Conservation (phyloP, 2,329 filamentous ascomycete genomes). For the Calonectria hawksworthii region DNA sequence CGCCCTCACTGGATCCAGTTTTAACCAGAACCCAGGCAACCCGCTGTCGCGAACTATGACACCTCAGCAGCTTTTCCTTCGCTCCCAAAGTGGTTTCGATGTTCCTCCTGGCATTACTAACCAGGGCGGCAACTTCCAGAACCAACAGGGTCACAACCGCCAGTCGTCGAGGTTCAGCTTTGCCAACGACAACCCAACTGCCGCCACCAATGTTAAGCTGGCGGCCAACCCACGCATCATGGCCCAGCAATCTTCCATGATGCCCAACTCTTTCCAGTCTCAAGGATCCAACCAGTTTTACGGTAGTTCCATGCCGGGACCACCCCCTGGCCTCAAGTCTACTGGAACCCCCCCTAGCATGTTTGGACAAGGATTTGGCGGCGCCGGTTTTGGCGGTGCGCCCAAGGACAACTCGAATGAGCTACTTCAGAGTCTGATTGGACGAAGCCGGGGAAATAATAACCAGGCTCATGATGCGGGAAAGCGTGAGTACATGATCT, state of each 20-base stretch:
- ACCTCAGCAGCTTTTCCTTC: constrained; percentile 81
- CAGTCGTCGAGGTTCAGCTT: constrained; percentile 92
- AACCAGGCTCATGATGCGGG: constrained; percentile 84
- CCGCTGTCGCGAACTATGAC: constrained; percentile 80
- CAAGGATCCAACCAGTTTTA: constrained; percentile 81
- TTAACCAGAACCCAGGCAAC: constrained; percentile 63
- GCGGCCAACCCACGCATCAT: constrained; percentile 84
- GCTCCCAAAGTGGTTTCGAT: constrained; percentile 72
- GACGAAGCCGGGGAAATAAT: constrained; percentile 76
- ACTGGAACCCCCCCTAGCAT: constrained; percentile 95
- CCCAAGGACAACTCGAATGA: constrained; percentile 77
- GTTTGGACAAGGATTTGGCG: constrained; percentile 92
- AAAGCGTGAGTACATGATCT: constrained; percentile 99
- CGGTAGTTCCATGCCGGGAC: constrained; percentile 87
- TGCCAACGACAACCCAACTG: constrained; percentile 76
- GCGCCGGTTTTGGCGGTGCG: constrained; percentile 74
- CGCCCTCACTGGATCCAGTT: constrained; percentile 61
- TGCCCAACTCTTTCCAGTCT: constrained; percentile 75
- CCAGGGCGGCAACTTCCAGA: constrained; percentile 63
- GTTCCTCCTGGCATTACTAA: constrained; percentile 71
- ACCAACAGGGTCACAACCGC: constrained; percentile 78
- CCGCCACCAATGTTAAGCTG: constrained; percentile 75
- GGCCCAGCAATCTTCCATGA: constrained; percentile 90
- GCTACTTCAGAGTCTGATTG: constrained; percentile 85
- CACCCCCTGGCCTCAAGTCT: constrained; percentile 94